Evolutionary conservation across 1,284 basidiomycete species (phyloP), one percentile per base, ranked within the genome.

Genomic region (Apiotrichum akiyoshidainum): DNA sequence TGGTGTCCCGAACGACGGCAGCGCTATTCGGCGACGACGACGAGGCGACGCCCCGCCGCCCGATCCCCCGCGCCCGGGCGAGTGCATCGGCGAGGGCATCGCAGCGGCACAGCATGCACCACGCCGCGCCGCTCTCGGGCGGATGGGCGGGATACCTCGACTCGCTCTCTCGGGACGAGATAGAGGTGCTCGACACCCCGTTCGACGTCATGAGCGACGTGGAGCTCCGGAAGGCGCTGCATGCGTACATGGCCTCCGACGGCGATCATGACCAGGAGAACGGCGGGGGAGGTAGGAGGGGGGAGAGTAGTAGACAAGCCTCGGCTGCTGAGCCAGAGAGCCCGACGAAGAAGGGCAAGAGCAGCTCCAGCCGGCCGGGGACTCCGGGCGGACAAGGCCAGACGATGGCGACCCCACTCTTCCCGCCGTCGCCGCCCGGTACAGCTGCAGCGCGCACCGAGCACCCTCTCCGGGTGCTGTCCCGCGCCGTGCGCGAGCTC

Each of bases 341-440:
- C 46, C 21, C 33, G 2, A 46, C n/a, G 35, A 22, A 6, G n/a
- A 8, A 26, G 41, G 10, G n/a, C 34, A 42, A 37, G 40, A 33
- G 19, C n/a, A 40, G 51, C 52, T 14, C 41, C 52, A 37, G 11
- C 14, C 41, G 46, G 35, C 14, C 46, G 10, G 31, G 54, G 10
- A 47, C 52, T 41, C 54, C 51, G 7, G 40, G 14, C 0, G 14
- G 21, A 47, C 17, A 55, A 37, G 14, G 21, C 40, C 17, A 34
- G 55, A 55, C 31, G n/a, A 37, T 42, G 17, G 16, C 46, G 11
- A 37, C 65, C 22, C 56, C 66, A 4, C 71, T 75, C 1, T 76
- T 75, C 40, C 74, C 73, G 7, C 73, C 74, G 8, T 73, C 72
- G 0, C 74, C 73, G 4, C 72, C 70, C n/a, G 46, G 46, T 5